Base-by-base conservation (phyloP, 1,284 basidiomycete genomes). In the Athelia psychrophila region DNA sequence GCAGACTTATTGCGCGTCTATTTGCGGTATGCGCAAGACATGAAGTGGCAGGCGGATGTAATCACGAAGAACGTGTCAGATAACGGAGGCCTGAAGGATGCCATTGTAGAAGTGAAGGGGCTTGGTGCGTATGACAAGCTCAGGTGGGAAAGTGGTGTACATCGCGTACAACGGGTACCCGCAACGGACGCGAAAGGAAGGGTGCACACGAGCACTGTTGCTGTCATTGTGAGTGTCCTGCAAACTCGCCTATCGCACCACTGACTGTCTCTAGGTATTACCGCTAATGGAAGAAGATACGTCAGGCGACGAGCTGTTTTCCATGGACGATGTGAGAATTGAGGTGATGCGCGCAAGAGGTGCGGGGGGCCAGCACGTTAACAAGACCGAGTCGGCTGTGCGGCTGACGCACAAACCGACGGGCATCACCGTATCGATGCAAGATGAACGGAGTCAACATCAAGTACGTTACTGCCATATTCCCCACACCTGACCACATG, bases 351-450 rank as follows among this genome's bases (percentile, higher is more conserved):
- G 96, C 18, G 83, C 95, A 0, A 75, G 94, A 30, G 97, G 97
- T 45, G 96, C 97, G 2, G 97, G 97, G 47, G 96, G 97, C n/a
- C 95, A 96, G 88, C 96, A 99, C 72, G 97, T 99, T 62, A 99
- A 99, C 74, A 94, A 93, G 78, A 99, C 96, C 0, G 97, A 99
- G 70, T 98, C 95, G 0, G 97, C 97, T 1, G 93, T 99, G n/a
- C 87, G 97, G 1, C 71, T 99, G 32, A 97, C 95, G 0, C 97
- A 99, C 62, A 72, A 92, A 13, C 96, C 97, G 0, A 93, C 94
- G 1, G 95, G 95, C 0, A 91, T 98, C 51, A 90, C 88, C 0
- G 97, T 99, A 9, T 95, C 94, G 3, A 98, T 98, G 93, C 97
- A 99, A 73, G 96, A 99, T 62, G 95, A 95, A 57, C 83, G 97